Conservation (phyloP, 129 eudicot species). For the Chrysanthemum makinoi region DNA sequence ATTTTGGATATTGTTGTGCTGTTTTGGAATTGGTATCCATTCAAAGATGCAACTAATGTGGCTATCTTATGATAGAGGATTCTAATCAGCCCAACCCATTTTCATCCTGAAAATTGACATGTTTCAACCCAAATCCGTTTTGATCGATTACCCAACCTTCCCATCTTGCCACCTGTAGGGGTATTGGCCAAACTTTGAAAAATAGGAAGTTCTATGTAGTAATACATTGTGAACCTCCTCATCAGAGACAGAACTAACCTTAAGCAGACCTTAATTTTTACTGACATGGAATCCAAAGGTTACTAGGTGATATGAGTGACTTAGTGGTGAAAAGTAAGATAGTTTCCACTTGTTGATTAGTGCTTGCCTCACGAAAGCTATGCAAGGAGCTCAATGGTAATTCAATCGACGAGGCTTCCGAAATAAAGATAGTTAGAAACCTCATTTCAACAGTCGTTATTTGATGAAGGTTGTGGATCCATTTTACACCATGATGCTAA, state of each 20-base stretch:
- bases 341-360: not conserved
- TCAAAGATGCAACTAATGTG: no score
- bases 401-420: not conserved
- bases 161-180: no score
- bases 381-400: constrained; percentile 5
- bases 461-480: constrained; percentile 63
- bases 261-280: not conserved
- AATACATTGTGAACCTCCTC: constrained; percentile 10
- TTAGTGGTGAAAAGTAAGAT: not conserved
- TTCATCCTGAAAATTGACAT: no score
- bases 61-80: no score
- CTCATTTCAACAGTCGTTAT: constrained; percentile 46
- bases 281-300: not conserved
- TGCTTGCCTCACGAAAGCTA: not conserved
- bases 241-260: not conserved
- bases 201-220: constrained; percentile 10
- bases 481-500: constrained; percentile 74
- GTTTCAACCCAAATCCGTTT: no score
- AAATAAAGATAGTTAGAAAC: constrained; percentile 31
- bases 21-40: no score
- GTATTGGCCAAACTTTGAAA: not conserved
- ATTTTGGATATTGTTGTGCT: no score
- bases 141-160: no score
- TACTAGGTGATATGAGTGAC: not conserved
- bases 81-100: no score